phyloP scores from a whole-genome alignment of 2,329 filamentous ascomycete genomes.

The Trichoderma sp. region DNA sequence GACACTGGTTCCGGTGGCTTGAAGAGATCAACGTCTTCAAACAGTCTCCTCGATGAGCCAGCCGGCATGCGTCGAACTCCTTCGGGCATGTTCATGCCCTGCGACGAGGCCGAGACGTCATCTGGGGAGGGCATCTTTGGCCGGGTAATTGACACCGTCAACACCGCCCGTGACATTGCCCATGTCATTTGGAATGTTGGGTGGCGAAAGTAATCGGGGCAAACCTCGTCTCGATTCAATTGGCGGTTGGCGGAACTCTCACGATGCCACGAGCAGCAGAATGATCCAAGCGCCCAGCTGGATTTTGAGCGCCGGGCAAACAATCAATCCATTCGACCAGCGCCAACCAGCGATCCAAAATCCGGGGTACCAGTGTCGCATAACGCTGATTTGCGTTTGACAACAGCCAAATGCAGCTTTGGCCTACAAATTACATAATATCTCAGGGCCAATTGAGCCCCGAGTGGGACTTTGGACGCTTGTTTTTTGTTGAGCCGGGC shows the following conservation, averaged over 20 bases:
- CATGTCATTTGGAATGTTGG: slow-evolving; percentile 73
- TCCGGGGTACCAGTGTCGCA: slow-evolving; percentile 13
- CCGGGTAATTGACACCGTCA: slow-evolving; percentile 78
- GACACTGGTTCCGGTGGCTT: slow-evolving; percentile 35
- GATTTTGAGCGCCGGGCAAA: not conserved
- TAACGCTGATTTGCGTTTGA: slow-evolving; percentile 9
- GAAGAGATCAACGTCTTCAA: slow-evolving; percentile 51
- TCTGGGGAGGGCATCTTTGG: slow-evolving; percentile 69
- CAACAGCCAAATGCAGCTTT: not conserved
- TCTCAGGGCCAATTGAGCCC: not conserved
- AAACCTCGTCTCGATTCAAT: not conserved
- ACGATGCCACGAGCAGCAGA: slow-evolving; percentile 2
- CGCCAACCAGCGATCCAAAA: not conserved
- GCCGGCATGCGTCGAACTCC: slow-evolving; percentile 73
- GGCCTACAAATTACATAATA: slow-evolving; percentile 8
- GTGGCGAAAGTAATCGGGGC: slow-evolving; percentile 54
- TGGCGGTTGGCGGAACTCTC: not conserved
- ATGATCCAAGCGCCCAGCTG: slow-evolving; percentile 2
- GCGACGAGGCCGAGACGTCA: slow-evolving; percentile 69
- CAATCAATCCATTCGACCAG: not conserved
- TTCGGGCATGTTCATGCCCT: slow-evolving; percentile 91
- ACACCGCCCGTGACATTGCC: slow-evolving; percentile 69
- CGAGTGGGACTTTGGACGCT: not conserved
- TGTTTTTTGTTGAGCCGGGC: slow-evolving; percentile 18
- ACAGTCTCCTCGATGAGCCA: slow-evolving; percentile 52